phyloP scores from a whole-genome alignment of 2,329 filamentous ascomycete species.

The Dactylellina sp. region DNA sequence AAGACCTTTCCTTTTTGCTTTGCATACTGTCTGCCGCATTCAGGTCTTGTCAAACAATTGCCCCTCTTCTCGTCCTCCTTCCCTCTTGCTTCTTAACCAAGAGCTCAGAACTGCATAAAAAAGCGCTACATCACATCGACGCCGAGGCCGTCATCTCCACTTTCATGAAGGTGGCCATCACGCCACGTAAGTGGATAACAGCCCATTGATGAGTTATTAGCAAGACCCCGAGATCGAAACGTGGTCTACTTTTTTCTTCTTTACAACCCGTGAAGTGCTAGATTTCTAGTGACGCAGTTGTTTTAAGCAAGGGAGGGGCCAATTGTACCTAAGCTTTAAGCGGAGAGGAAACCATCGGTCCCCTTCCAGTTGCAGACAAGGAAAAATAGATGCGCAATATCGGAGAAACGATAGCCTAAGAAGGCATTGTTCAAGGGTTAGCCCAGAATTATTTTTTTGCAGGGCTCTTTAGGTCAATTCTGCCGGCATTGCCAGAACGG shows the following conservation, averaged over 20 bases:
- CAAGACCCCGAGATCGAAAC: slow-evolving; percentile 13
- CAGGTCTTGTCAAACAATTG: slow-evolving; percentile 54
- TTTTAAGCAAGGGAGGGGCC: slow-evolving; percentile 27
- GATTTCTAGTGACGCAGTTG: slow-evolving; percentile 27
- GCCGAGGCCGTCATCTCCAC: slow-evolving; percentile 30
- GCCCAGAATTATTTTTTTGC: slow-evolving; percentile 40
- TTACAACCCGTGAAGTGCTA: slow-evolving; percentile 15
- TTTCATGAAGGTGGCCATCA: slow-evolving; percentile 31
- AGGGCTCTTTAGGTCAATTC: slow-evolving; percentile 24
- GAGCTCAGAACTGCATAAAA: slow-evolving; percentile 54
- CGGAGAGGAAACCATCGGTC: slow-evolving; percentile 1
- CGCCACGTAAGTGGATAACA: slow-evolving; percentile 40
- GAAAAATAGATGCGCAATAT: slow-evolving; percentile 41
- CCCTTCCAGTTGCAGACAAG: slow-evolving; percentile 23
- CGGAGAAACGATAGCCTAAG: slow-evolving; percentile 51
- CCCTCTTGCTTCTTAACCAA: slow-evolving; percentile 42
- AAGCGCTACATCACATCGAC: slow-evolving; percentile 30
- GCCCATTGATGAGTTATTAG: slow-evolving; percentile 11
- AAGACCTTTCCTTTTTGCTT: slow-evolving; percentile 11
- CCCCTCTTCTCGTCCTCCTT: slow-evolving; percentile 43
- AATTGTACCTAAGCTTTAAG: slow-evolving; percentile 8
- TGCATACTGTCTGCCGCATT: slow-evolving; percentile 54
- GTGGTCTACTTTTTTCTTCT: slow-evolving; percentile 25
- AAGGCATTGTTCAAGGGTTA: slow-evolving; percentile 38
- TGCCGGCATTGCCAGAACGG: slow-evolving; percentile 50